Evolutionary conservation across 2,329 filamentous ascomycete genomes (phyloP), one percentile per base, ranked within the genome.

Genomic region (Fusarium circinatum): DNA sequence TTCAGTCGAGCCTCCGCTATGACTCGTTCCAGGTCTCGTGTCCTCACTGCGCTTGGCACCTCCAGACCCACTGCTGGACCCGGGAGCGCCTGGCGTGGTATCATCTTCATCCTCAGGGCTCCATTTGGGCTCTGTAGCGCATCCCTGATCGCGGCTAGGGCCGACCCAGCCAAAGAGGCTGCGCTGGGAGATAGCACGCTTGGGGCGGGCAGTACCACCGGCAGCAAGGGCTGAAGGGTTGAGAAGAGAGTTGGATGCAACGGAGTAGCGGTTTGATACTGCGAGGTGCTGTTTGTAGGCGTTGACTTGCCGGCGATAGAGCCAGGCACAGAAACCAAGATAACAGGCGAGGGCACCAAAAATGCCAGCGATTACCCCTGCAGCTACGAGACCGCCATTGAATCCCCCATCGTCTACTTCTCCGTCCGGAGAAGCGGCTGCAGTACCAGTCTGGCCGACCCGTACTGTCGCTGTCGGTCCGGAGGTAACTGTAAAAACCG

Each of bases 261-360:
- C 80, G 3, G 84, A 83, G 57, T 89, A 88, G 8, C 88, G 86
- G 77, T 93, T 91, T 4, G 88, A 85, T 76, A 92, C 88, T 3
- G 90, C 89, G 38, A 93, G 88, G 78, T 94, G 92, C 39, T 88
- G 85, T 81, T 92, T 91, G 85, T 94, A 95, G 15, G 93, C 88
- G 36, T 84, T 82, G 22, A 94, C 87, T 80, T 93, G 92, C 55
- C 91, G 90, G 34, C 92, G 87, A 84, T 94, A 94, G 13, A 95
- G 84, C 89, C 91, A 94, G 24, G 89, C 87, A 81, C 91, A 93
- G 84, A 92, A 94, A 51, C 89, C 91, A 18, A 93, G 86, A 79
- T 93, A 94, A 4, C 84, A 83, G 5, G 90, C 91, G 1, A 90
- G 77, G 24, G 92, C 75, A 54, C 89, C 89, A 9, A 93, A 85